Percentiles rank a stretch among this genome's conserved stretches.
Conservation (phyloP, 2,329 filamentous ascomycete species). For the Herpotrichia juniperi region DNA sequence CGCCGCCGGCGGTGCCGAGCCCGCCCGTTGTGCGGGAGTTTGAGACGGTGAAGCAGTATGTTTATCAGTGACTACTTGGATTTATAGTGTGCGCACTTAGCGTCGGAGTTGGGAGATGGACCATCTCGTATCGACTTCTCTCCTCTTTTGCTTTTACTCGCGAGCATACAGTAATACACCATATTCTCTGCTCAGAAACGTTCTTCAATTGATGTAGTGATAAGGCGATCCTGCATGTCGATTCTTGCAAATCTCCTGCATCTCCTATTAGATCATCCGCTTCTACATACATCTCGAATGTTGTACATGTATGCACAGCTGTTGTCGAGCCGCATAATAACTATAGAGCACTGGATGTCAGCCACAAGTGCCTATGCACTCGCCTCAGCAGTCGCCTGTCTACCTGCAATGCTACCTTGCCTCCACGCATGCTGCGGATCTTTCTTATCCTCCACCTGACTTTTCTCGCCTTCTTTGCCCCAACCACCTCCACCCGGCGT, state of each 20-base stretch:
- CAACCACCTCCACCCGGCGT: constrained; percentile 83
- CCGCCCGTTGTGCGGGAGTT: not conserved
- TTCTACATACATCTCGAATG: too few species aligned
- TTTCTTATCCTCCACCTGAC: constrained; percentile 51
- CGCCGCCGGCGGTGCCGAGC: constrained; percentile 1
- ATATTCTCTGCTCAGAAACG: too few species aligned
- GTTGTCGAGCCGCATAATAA: too few species aligned
- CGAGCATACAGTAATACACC: too few species aligned
- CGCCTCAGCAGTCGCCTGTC: constrained; percentile 60
- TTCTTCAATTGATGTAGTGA: too few species aligned
- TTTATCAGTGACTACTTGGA: not conserved
- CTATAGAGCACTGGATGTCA: too few species aligned
- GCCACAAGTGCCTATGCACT: too few species aligned
- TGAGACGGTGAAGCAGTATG: not conserved
- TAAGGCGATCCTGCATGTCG: too few species aligned
- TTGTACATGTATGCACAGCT: too few species aligned
- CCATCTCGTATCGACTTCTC: not conserved
- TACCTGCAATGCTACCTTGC: constrained; percentile 63
- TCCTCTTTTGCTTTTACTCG: not conserved
- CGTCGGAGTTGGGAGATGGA: not conserved
- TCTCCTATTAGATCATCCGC: too few species aligned
- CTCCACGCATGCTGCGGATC: constrained; percentile 68
- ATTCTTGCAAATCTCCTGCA: too few species aligned
- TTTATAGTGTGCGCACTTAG: not conserved
- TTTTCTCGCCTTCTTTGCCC: constrained; percentile 67